phyloP scores from a whole-genome alignment of 495 filamentous ascomycete species.

The Thermothielavioides terrestris region DNA sequence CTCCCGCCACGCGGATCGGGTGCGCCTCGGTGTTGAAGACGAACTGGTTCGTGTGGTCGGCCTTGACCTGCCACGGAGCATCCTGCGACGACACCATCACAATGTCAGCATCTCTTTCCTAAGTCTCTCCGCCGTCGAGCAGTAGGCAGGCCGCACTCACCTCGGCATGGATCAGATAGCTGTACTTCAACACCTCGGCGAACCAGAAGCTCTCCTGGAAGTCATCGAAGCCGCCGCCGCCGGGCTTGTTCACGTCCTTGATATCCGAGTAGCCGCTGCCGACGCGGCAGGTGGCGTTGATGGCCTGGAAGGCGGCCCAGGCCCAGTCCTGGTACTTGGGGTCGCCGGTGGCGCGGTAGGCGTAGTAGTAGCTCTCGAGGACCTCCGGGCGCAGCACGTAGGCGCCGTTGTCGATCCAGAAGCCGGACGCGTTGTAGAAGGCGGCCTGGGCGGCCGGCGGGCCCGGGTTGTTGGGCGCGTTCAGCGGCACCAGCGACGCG shows the following conservation, averaged over 20 bases:
- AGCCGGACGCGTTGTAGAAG: conserved; percentile 60
- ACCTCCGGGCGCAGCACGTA: conserved; percentile 81
- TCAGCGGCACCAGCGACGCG: conserved; percentile 5
- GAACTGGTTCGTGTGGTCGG: conserved; percentile 50
- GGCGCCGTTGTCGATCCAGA: conserved; percentile 53
- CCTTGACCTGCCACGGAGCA: conserved; percentile 56
- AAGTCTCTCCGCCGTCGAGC: not conserved
- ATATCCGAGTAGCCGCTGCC: conserved; percentile 61
- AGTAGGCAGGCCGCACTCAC: conserved; percentile 11
- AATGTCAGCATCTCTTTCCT: not conserved
- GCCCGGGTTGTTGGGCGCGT: conserved; percentile 29
- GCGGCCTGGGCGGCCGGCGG: conserved; percentile 40
- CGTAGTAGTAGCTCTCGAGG: conserved; percentile 83
- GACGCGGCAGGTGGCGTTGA: conserved; percentile 56
- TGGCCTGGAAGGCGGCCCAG: conserved; percentile 69
- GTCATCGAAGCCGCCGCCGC: conserved; percentile 55
- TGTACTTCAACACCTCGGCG: conserved; percentile 84
- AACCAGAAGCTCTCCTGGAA: conserved; percentile 87
- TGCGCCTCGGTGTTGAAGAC: conserved; percentile 86
- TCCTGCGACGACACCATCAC: conserved; percentile 28
- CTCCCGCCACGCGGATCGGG: conserved; percentile 50
- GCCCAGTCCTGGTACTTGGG: conserved; percentile 70
- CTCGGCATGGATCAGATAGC: conserved; percentile 50
- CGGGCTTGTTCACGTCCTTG: conserved; percentile 52
- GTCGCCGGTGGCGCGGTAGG: conserved; percentile 68